Evolutionary conservation across 1,284 basidiomycete genomes (phyloP).

Genomic region (Moesziomyces globuligerus): DNA sequence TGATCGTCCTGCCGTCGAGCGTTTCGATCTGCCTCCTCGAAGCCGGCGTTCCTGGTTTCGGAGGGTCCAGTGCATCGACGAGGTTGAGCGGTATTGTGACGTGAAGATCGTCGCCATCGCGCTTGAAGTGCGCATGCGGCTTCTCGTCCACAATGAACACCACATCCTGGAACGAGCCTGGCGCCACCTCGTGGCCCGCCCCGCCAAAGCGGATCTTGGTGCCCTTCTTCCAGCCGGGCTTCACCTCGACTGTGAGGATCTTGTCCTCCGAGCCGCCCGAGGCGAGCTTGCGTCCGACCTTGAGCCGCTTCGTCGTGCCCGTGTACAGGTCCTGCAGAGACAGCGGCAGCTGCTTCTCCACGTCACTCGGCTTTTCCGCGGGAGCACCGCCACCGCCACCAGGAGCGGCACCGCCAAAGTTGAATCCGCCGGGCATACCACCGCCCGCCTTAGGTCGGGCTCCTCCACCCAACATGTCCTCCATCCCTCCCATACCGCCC

Average conservation of each 20-base stretch:
- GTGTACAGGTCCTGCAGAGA: slow-evolving; percentile 90
- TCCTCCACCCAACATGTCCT: slow-evolving; percentile 53
- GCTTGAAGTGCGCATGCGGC: slow-evolving; percentile 54
- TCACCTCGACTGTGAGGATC: slow-evolving; percentile 72
- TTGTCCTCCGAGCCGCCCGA: slow-evolving; percentile 86
- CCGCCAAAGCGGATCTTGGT: slow-evolving; percentile 66
- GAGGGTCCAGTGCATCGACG: slow-evolving; percentile 63
- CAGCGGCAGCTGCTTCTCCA: slow-evolving; percentile 82
- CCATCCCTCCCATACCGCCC: slow-evolving; percentile 57
- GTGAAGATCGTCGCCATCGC: slow-evolving; percentile 64
- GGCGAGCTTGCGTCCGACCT: slow-evolving; percentile 80
- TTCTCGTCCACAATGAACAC: slow-evolving; percentile 67
- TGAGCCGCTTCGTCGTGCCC: slow-evolving; percentile 88
- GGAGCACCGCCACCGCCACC: slow-evolving; percentile 2
- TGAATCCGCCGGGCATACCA: slow-evolving; percentile 43
- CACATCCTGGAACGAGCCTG: slow-evolving; percentile 60
- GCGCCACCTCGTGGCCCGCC: slow-evolving; percentile 62
- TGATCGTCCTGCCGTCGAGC: slow-evolving; percentile 60
- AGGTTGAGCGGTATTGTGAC: slow-evolving; percentile 53
- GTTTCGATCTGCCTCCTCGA: slow-evolving; percentile 51
- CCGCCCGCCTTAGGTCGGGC: slow-evolving; percentile 22
- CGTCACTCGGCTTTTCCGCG: slow-evolving; percentile 73
- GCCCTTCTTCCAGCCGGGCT: slow-evolving; percentile 66
- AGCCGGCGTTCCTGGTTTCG: slow-evolving; percentile 48
- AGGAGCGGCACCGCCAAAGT: slow-evolving; percentile 4